These are phyloP conservation scores for Posidonia oceanica DNA, from an alignment of 116 monocot species.

Conservation along the genomic window DNA sequence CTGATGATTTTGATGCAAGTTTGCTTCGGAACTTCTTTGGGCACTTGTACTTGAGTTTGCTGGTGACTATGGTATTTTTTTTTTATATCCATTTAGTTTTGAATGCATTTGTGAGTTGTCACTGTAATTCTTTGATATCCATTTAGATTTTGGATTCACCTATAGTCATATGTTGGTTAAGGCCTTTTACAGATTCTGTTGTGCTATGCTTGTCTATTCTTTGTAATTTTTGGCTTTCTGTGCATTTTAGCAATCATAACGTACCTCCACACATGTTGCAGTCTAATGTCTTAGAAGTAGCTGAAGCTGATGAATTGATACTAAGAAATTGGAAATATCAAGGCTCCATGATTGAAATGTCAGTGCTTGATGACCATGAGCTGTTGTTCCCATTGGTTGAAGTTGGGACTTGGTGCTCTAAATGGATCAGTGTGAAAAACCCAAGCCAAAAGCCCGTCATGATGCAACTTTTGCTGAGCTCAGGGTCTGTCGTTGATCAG, in stretches of 20 bases:
- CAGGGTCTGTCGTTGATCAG: constrained; percentile 38
- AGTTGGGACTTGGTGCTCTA: constrained; percentile 39
- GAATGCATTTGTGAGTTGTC: too few relatives aligned
- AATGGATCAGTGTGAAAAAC: constrained; percentile 66
- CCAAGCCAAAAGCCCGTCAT: constrained; percentile 47
- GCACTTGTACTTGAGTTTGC: not conserved
- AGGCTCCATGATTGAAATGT: constrained; percentile 29
- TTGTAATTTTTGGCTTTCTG: not conserved
- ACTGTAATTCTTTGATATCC: too few relatives aligned
- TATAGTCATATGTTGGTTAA: not conserved
- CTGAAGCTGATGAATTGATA: constrained; percentile 45
- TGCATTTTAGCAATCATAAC: not conserved
- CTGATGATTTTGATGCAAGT: too few relatives aligned
- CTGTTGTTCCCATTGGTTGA: constrained; percentile 59
- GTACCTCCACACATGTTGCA: constrained; percentile 16
- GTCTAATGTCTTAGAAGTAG: constrained; percentile 18
- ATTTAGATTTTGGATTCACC: too few relatives aligned
- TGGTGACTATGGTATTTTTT: too few relatives aligned
- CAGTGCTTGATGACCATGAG: constrained; percentile 55
- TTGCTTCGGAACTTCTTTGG: not conserved
- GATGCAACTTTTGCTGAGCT: constrained; percentile 68
- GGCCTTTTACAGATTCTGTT: not conserved
- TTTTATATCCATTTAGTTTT: too few relatives aligned
- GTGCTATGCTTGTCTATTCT: not conserved
- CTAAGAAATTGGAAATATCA: constrained; percentile 68